Evolutionary conservation across 2,329 filamentous ascomycete genomes (phyloP), one percentile per base, ranked within the genome.

Genomic region (Sarocladium oryzae): DNA sequence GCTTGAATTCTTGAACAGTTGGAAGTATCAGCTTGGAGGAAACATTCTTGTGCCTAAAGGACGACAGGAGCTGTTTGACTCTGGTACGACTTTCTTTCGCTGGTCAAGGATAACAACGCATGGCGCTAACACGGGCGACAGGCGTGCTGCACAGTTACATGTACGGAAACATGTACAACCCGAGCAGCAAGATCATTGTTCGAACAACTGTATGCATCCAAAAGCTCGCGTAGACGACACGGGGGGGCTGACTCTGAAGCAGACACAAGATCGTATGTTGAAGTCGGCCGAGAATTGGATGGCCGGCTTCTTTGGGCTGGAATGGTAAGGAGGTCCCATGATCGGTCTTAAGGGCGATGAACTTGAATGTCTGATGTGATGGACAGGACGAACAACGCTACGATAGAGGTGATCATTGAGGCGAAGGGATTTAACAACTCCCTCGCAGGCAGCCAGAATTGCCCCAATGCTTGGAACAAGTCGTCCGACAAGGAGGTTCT

Each of bases 221-320:
- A n/a, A 7, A 10, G 4, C 5, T 32, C 2, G 9, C 26, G 11
- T 26, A 10, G 11, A 23, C n/a, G 2, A 16, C n/a, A 13, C n/a
- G n/a, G 7, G n/a, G 7, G 6, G 32, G 35, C 56, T 63, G 48
- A 63, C 55, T 36, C 16, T 1, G n/a, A 1, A 15, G 1, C 30
- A 75, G 70, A 88, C 86, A 1, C 85, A 90, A 63, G 82, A 88
- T 61, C 81, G 87, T 21, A 90, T 90, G 86, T 71, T 86, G 20
- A 84, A 89, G 63, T 85, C 78, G 35, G 86, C 86, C 2, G 86
- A 90, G 65, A 86, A 90, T 65, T 90, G 89, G 66, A 69, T 89
- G 61, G 84, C 86, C 5, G 87, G 87, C 0, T 90, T 90, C 69
- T 90, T 90, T 61, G 86, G 86, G 1, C 74, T 89, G 0, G 78